phyloP scores from a whole-genome alignment of 2,329 filamentous ascomycete species.

The Didymella pinodella region DNA sequence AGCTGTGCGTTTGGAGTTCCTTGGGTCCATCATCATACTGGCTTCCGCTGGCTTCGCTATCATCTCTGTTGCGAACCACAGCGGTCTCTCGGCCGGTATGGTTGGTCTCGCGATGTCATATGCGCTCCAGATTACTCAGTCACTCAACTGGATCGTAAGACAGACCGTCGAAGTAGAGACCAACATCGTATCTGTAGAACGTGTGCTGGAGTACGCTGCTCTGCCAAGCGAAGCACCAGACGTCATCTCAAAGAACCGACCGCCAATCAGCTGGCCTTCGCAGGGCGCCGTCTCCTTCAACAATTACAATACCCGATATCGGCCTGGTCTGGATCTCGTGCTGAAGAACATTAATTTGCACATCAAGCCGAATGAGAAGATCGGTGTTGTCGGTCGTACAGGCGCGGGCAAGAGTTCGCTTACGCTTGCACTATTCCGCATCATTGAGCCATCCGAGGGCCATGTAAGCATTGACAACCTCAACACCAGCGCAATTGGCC shows the following conservation, averaged over 20 bases:
- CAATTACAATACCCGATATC: constrained; percentile 93
- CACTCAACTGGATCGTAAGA: constrained; percentile 97
- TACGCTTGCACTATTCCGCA: constrained; percentile 90
- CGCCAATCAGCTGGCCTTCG: constrained; percentile 89
- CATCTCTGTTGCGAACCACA: constrained; percentile 76
- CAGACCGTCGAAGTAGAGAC: constrained; percentile 99
- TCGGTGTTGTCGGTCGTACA: constrained; percentile 94
- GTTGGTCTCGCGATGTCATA: constrained; percentile 98
- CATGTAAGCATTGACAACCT: constrained; percentile 88
- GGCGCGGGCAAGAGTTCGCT: constrained; percentile 96
- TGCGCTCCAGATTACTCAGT: constrained; percentile 94
- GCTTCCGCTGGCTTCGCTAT: constrained; percentile 83
- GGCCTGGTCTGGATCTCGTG: constrained; percentile 86
- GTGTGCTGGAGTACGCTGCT: constrained; percentile 92
- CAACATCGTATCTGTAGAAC: constrained; percentile 99
- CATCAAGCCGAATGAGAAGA: constrained; percentile 97
- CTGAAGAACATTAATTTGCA: constrained; percentile 90
- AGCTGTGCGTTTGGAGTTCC: constrained; percentile 91
- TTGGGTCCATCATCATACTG: constrained; percentile 93
- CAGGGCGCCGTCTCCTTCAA: constrained; percentile 88
- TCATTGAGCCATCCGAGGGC: constrained; percentile 87
- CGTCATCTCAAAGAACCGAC: constrained; percentile 85
- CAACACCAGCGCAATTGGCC: constrained; percentile 87
- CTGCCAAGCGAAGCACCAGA: constrained; percentile 94
- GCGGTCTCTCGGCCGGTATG: constrained; percentile 71